These are phyloP conservation scores for Xylaria sp. DNA, from an alignment of 495 filamentous ascomycete species.

Conservation along the genomic window DNA sequence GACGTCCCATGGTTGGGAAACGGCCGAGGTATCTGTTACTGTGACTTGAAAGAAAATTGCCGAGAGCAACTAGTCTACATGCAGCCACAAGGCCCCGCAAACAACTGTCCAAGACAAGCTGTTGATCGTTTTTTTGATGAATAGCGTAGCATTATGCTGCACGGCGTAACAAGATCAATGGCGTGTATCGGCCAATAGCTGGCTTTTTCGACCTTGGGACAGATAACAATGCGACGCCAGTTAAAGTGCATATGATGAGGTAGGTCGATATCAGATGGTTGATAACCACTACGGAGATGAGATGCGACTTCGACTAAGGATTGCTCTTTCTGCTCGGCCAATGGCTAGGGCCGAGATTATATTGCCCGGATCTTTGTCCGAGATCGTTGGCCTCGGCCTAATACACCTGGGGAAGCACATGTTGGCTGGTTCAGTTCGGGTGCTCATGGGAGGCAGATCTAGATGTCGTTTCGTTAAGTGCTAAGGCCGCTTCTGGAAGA, in stretches of 20 bases:
- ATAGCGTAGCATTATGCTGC: neutral
- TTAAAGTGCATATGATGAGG: neutral
- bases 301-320: neutral
- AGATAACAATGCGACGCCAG: neutral
- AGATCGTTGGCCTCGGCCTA: neutral
- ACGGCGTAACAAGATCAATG: neutral
- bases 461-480: neutral
- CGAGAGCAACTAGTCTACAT: conserved; percentile 4
- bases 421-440: neutral
- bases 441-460: neutral
- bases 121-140: neutral
- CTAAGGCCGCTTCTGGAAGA: neutral
- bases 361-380: neutral
- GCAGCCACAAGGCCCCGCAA: neutral
- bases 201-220: neutral
- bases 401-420: neutral
- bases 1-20: neutral
- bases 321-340: neutral
- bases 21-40: neutral
- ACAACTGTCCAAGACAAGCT: conserved; percentile 12
- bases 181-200: neutral
- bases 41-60: conserved; percentile 5
- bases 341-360: neutral
- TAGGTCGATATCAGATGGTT: conserved; percentile 5
- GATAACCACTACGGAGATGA: neutral